phyloP scores from a whole-genome alignment of 1,284 basidiomycete species.

The Leccinum fuscescens region DNA sequence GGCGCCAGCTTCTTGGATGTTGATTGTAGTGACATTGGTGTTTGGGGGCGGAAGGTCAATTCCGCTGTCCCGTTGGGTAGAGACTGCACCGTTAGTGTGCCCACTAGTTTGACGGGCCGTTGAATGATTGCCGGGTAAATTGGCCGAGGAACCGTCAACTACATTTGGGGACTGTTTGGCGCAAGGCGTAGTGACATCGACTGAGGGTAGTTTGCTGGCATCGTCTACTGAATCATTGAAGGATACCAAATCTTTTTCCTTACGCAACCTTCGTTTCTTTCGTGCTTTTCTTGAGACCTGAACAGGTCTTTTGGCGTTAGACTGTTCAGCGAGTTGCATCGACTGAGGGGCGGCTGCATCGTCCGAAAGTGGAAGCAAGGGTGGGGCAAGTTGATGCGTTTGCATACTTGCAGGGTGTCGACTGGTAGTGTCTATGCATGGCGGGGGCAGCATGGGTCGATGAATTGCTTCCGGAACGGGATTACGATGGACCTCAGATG shows the following conservation, averaged over 20 bases:
- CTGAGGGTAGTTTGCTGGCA: neutral
- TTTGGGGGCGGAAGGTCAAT: neutral
- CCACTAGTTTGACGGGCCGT: neutral
- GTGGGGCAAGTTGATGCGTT: neutral
- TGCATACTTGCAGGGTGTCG: neutral
- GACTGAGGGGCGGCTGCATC: constrained; percentile 1
- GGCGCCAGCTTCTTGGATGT: neutral
- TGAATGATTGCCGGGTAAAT: neutral
- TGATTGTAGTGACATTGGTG: neutral
- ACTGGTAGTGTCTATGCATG: neutral
- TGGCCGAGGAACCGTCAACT: neutral
- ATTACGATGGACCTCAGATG: neutral
- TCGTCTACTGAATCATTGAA: neutral
- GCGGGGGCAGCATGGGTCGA: neutral
- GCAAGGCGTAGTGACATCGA: neutral
- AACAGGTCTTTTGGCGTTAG: neutral
- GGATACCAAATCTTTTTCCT: constrained; percentile 2
- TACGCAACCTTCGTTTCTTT: constrained; percentile 20
- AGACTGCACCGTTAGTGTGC: neutral
- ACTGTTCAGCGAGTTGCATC: neutral
- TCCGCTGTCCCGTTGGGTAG: neutral
- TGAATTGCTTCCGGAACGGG: neutral
- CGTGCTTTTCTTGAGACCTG: constrained; percentile 12
- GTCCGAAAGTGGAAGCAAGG: neutral
- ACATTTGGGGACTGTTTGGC: constrained; percentile 4